These are phyloP conservation scores for Xeromyces bisporus DNA, from an alignment of 495 filamentous ascomycete genomes.

Conservation along the genomic window DNA sequence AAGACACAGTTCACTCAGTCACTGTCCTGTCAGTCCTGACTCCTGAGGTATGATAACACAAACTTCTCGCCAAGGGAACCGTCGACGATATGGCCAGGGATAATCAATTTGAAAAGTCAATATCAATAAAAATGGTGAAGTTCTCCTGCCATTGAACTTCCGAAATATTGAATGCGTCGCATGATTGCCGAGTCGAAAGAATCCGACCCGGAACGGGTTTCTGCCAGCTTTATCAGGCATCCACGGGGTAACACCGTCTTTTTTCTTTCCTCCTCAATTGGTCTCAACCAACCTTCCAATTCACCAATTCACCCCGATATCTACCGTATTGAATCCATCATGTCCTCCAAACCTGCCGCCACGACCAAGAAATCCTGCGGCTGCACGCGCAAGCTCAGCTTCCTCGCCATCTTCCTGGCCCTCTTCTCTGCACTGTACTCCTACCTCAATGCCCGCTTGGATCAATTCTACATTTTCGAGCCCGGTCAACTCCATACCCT, in stretches of 20 bases:
- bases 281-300: neutral
- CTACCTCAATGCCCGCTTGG: conserved; percentile 49
- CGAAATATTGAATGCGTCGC: no score
- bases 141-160: no score
- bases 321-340: neutral
- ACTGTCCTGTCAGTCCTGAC: no score
- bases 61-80: no score
- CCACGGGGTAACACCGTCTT: no score
- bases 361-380: conserved; percentile 1
- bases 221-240: no score
- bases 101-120: no score
- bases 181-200: neutral
- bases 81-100: no score
- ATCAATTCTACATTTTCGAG: conserved; percentile 63
- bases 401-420: conserved; percentile 43
- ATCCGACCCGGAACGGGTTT: conserved; percentile 1
- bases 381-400: conserved; percentile 26
- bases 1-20: no score
- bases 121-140: no score
- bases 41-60: no score
- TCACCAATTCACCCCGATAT: neutral
- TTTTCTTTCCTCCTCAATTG: neutral
- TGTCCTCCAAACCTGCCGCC: neutral
- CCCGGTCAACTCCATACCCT: conserved; percentile 51
- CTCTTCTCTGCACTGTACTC: conserved; percentile 41